These are phyloP conservation scores for Beta vulgaris DNA, from an alignment of 148 eudicot species.

Conservation along the genomic window DNA sequence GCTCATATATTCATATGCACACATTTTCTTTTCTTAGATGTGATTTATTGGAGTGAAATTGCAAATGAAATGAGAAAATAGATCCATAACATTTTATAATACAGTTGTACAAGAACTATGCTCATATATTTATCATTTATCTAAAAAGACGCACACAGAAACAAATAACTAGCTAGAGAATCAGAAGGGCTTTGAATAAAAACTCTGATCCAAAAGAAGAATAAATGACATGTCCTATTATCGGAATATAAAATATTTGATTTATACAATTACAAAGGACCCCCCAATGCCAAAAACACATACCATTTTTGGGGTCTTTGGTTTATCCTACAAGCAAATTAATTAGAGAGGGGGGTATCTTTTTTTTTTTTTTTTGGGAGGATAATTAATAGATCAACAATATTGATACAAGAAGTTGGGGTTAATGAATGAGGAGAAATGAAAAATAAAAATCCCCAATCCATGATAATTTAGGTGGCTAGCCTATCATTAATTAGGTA, in stretches of 20 bases:
- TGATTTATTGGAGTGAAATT: no score
- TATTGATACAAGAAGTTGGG: slow-evolving; percentile 1
- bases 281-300: slow-evolving; percentile 19
- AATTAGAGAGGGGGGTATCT: background rate
- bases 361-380: background rate
- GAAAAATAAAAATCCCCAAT: slow-evolving; percentile 17
- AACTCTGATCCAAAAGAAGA: background rate
- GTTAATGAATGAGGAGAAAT: slow-evolving; percentile 3
- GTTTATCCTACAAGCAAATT: slow-evolving; percentile 6
- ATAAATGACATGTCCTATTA: slow-evolving; percentile 7
- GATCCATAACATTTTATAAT: no score
- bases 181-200: background rate
- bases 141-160: background rate
- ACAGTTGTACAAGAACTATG: no score
- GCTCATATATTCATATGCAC: no score
- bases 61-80: no score
- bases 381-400: slow-evolving; percentile 6
- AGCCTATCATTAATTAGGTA: slow-evolving; percentile 2
- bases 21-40: no score
- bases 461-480: background rate
- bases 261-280: slow-evolving; percentile 20
- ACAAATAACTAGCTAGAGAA: background rate
- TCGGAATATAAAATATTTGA: slow-evolving; percentile 4
- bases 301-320: slow-evolving; percentile 11
- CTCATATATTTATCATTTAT: background rate